Percentiles rank a stretch among this genome's conserved stretches.
These are phyloP conservation scores for Eucalyptus cloeziana DNA, from an alignment of 345 rosid species.

Conservation along the genomic window DNA sequence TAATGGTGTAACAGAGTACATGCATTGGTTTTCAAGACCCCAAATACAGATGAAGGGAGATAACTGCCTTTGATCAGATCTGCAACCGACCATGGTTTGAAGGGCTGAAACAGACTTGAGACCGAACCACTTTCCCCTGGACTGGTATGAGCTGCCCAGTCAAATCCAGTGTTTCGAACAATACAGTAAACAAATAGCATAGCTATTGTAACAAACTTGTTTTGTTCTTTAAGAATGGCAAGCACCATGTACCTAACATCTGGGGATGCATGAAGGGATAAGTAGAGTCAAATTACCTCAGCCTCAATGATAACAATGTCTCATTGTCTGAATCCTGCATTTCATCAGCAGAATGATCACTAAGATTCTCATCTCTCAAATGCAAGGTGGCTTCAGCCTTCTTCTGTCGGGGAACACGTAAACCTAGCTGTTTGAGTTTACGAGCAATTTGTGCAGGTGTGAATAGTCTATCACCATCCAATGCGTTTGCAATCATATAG, in stretches of 20 bases:
- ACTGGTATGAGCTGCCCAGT: background rate
- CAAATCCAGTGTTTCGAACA: background rate
- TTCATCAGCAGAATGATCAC: slow-evolving; percentile 15
- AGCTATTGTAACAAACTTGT: background rate
- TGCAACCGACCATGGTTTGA: background rate
- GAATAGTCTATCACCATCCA: slow-evolving; percentile 43
- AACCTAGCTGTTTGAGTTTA: slow-evolving; percentile 77
- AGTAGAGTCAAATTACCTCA: slow-evolving; percentile 23
- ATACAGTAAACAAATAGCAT: background rate
- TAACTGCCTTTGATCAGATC: background rate
- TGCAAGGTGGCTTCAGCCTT: slow-evolving; percentile 21
- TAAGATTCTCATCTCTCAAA: slow-evolving; percentile 37
- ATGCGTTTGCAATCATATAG: slow-evolving; percentile 61
- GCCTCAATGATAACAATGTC: slow-evolving; percentile 52
- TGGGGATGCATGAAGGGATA: background rate
- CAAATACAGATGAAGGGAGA: background rate
- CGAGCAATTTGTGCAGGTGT: slow-evolving; percentile 74
- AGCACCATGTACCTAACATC: background rate
- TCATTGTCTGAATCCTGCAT: slow-evolving; percentile 38
- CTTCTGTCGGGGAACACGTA: slow-evolving; percentile 29
- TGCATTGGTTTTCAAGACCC: background rate
- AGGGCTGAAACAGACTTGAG: background rate
- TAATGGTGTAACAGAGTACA: background rate
- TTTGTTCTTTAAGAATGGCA: background rate
- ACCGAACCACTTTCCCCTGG: background rate